Conservation (phyloP, 352 stramenopile species). For the Phytophthora kernoviae region DNA sequence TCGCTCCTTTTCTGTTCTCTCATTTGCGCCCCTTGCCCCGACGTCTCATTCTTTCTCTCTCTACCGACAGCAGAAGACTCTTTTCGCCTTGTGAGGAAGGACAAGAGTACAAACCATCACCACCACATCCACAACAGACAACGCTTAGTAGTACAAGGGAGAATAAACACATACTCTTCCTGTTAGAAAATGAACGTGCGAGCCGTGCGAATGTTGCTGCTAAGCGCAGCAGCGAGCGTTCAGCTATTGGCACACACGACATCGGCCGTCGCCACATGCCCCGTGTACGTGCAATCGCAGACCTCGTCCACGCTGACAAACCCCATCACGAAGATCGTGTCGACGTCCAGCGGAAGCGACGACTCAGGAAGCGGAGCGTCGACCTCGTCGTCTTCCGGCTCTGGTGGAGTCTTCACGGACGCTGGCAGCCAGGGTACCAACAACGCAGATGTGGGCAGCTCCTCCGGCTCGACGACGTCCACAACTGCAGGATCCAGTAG, state of each 20-base stretch:
- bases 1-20: neutral
- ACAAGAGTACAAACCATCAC: constrained; percentile 2
- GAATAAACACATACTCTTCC: neutral
- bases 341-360: constrained; percentile 32
- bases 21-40: neutral
- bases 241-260: constrained; percentile 25
- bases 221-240: constrained; percentile 31
- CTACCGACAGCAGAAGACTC: neutral
- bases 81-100: neutral
- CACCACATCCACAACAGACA: neutral
- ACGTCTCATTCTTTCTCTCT: constrained; percentile 4
- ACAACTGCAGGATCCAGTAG: constrained; percentile 4
- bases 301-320: constrained; percentile 65
- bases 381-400: constrained; percentile 21
- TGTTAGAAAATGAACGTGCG: constrained; percentile 10
- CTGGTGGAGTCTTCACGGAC: constrained; percentile 7
- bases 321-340: constrained; percentile 56
- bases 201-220: constrained; percentile 24
- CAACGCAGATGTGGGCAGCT: constrained; percentile 11
- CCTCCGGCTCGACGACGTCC: constrained; percentile 20
- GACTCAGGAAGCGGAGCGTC: constrained; percentile 14
- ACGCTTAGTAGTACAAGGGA: neutral
- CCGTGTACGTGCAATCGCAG: constrained; percentile 61
- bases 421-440: constrained; percentile 22
- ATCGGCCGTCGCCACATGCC: constrained; percentile 50